Conservation (phyloP, 352 stramenopile genomes). For the Pilasporangium apinafurcum region DNA sequence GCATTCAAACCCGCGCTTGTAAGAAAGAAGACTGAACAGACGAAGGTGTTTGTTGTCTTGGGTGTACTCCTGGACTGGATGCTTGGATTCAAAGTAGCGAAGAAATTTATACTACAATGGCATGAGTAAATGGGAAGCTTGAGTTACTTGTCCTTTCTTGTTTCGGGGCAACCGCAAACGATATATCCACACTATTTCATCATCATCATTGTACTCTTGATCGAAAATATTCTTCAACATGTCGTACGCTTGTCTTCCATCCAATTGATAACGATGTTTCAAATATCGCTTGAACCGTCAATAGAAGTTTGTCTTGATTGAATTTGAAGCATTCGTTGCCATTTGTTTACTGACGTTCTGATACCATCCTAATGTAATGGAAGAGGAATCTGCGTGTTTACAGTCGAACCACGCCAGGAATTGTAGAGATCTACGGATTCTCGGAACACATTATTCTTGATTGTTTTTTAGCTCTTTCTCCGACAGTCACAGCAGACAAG, state of each 20-base stretch:
- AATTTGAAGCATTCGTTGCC: slow-evolving; percentile 2
- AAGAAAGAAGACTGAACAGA: no score
- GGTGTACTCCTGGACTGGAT: no score
- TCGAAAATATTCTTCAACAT: slow-evolving; percentile 4
- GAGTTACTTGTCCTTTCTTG: no score
- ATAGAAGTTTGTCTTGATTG: slow-evolving; percentile 3
- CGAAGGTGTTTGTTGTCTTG: no score
- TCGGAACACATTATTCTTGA: no score
- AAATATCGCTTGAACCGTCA: slow-evolving; percentile 1
- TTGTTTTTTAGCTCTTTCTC: background rate
- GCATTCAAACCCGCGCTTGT: no score
- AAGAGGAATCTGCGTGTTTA: background rate
- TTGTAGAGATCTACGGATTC: slow-evolving; percentile 3
- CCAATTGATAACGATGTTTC: slow-evolving; percentile 1
- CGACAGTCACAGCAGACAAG: background rate
- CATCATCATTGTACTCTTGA: background rate
- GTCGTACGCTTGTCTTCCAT: slow-evolving; percentile 1
- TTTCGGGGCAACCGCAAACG: no score
- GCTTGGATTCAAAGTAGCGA: no score
- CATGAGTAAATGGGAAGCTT: no score
- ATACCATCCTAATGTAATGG: background rate
- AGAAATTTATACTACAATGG: no score
- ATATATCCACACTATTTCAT: background rate
- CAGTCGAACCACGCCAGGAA: background rate
- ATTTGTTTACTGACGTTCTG: background rate